Conservation (phyloP, 352 stramenopile species). For the Phytophthora foliorum region DNA sequence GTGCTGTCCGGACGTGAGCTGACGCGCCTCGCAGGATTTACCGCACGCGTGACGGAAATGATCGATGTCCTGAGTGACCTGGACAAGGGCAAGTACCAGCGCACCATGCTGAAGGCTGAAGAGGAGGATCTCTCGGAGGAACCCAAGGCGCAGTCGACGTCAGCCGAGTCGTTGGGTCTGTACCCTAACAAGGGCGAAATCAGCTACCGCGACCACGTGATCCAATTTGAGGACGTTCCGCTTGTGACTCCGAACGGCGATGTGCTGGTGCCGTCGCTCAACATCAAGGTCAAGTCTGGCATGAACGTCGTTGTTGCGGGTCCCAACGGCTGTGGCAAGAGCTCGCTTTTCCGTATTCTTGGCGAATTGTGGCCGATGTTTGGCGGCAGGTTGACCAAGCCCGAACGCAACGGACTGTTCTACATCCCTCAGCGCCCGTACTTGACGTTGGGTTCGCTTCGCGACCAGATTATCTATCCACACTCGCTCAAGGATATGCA, state of each 20-base stretch:
- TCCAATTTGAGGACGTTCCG: constrained; percentile 91
- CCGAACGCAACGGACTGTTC: constrained; percentile 85
- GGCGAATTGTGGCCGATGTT: constrained; percentile 91
- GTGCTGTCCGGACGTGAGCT: constrained; percentile 89
- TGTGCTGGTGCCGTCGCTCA: constrained; percentile 85
- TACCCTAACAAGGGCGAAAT: constrained; percentile 73
- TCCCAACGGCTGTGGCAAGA: constrained; percentile 90
- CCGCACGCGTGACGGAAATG: constrained; percentile 82
- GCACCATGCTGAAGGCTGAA: constrained; percentile 72
- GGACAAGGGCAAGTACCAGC: constrained; percentile 73
- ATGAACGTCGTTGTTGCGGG: constrained; percentile 92
- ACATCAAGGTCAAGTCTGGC: constrained; percentile 84
- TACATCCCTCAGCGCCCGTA: constrained; percentile 94
- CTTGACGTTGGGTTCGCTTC: constrained; percentile 85
- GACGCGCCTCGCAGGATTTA: constrained; percentile 85
- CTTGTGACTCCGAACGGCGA: constrained; percentile 91
- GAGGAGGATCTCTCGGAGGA: constrained; percentile 42
- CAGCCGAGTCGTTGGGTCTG: constrained; percentile 59
- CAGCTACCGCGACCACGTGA: constrained; percentile 72
- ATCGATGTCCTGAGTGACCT: constrained; percentile 79
- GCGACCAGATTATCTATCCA: constrained; percentile 93
- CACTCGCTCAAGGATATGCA: constrained; percentile 80
- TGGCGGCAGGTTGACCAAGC: constrained; percentile 81
- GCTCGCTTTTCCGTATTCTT: constrained; percentile 89
- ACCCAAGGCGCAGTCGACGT: constrained; percentile 35